A percentile compares a stretch with the other conserved stretches of the same genome.
phyloP scores from a whole-genome alignment of 1,284 basidiomycete species.

The Puccinia novopanici region DNA sequence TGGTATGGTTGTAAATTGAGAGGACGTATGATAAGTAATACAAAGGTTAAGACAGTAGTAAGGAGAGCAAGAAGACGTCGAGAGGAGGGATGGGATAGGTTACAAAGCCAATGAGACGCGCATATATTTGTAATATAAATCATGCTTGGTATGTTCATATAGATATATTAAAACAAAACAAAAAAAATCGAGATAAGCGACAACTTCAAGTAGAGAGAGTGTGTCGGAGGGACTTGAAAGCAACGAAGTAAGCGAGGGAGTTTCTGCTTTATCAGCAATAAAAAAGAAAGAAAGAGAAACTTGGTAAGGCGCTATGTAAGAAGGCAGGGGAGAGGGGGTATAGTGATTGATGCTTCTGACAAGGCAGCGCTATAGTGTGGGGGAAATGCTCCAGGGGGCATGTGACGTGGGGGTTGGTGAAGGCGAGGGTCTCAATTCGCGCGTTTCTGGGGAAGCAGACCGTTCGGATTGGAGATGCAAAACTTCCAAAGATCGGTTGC shows the following conservation, averaged over 20 bases:
- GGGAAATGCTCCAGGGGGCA: neutral
- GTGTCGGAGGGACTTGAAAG: constrained; percentile 3
- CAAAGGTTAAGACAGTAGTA: too few relatives aligned
- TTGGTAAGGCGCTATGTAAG: too few relatives aligned
- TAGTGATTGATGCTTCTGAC: neutral
- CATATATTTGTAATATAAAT: neutral
- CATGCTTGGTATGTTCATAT: too few relatives aligned
- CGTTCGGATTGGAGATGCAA: constrained; percentile 38
- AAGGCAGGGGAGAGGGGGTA: too few relatives aligned
- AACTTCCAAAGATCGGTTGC: constrained; percentile 44
- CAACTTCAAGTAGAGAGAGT: neutral
- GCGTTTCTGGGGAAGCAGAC: neutral
- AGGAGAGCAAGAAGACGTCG: too few relatives aligned
- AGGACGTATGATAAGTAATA: too few relatives aligned
- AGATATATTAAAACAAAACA: too few relatives aligned
- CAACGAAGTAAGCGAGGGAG: constrained; percentile 4
- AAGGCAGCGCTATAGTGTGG: neutral
- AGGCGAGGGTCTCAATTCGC: neutral
- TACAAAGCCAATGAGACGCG: neutral
- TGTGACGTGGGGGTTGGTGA: neutral
- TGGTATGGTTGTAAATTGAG: too few relatives aligned
- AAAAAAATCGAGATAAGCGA: neutral
- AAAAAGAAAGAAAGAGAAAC: neutral
- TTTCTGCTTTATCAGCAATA: neutral
- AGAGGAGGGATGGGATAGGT: too few relatives aligned